Evolutionary conservation across 495 filamentous ascomycete species (phyloP).

Genomic region (Neurospora terricola): DNA sequence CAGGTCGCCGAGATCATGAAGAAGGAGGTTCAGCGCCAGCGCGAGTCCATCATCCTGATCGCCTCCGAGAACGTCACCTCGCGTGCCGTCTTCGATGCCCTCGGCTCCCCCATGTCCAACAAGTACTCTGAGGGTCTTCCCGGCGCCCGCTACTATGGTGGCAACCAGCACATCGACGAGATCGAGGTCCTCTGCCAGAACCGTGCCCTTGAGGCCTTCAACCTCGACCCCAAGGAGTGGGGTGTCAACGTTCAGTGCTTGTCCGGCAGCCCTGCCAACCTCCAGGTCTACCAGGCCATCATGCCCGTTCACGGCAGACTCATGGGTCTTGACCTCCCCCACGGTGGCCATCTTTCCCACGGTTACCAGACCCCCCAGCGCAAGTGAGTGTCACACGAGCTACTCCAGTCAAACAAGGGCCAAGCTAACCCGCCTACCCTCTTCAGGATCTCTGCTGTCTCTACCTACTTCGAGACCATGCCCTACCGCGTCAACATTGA

Average conservation of each 20-base stretch:
- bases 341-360: conserved; percentile 96
- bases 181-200: conserved; percentile 94
- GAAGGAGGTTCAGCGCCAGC: conserved; percentile 91
- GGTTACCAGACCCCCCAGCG: conserved; percentile 89
- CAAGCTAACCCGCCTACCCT: conserved; percentile 8
- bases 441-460: conserved; percentile 76
- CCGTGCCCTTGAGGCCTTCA: conserved; percentile 88
- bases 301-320: conserved; percentile 93
- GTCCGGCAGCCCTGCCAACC: conserved; percentile 86
- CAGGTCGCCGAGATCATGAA: conserved; percentile 94
- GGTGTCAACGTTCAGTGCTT: conserved; percentile 98
- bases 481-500: conserved; percentile 83
- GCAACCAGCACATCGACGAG: conserved; percentile 96
- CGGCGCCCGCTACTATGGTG: conserved; percentile 97
- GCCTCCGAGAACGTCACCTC: conserved; percentile 90
- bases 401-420: neutral
- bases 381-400: conserved; percentile 52
- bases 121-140: conserved; percentile 99
- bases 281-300: conserved; percentile 98
- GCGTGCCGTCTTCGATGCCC: conserved; percentile 78
- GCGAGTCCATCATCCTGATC: conserved; percentile 97
- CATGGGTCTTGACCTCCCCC: conserved; percentile 95
- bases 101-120: conserved; percentile 89
- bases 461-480: conserved; percentile 92
- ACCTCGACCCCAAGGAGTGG: conserved; percentile 80